Evolutionary conservation across 257 asterid species (phyloP), one percentile per base, ranked within the genome.

Genomic region (Penstemon barbatus): DNA sequence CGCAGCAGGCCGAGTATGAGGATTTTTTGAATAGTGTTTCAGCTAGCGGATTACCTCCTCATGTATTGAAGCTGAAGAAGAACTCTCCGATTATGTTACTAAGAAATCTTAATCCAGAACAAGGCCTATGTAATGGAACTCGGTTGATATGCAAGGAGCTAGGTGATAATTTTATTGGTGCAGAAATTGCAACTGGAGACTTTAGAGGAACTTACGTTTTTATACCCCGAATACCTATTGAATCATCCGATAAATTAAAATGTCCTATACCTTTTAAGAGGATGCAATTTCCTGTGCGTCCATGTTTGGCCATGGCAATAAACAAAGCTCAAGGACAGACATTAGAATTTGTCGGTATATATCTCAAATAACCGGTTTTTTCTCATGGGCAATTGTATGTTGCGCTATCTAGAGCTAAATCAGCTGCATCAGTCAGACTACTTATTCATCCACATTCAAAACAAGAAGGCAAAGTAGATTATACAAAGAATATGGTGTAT

Each of bases 301-400:
- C 25, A 70, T 4, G 49, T 70, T 1, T 70, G 40, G 61, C 69
- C 7, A 61, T 70, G 75, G 60, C 75, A 9, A 70, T 61, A 1
- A 70, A 70, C n/a, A 70, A 70, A 61, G 4, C 69, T 18, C 62
- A 70, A 41, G 69, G 68, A 0, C 69, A 70, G 40, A 70, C 68
- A 3, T 13, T 72, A 0, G 66, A 72, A 3, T 44, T 2, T 0
- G 71, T 54, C 2, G 71, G 52, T 3, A 2, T 64, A 0, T 72
- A 63, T 46, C 5, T 63, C 0, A 44, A 39, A 0, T 13, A 72
- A 13, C 60, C 44, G 0, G 54, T 55, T 0, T 72, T 72, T 13
- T 25, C 65, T 33, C 71, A 72, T 39, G 71, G 70, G 0, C 75
- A 71, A 12, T 7, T 71, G 1, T 61, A 71, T 52, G 62, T 50